Evolutionary conservation across 1,139 yeast genomes (phyloP), one percentile per base, ranked within the genome.

Genomic region (Protomyces lactucae-debilis): DNA sequence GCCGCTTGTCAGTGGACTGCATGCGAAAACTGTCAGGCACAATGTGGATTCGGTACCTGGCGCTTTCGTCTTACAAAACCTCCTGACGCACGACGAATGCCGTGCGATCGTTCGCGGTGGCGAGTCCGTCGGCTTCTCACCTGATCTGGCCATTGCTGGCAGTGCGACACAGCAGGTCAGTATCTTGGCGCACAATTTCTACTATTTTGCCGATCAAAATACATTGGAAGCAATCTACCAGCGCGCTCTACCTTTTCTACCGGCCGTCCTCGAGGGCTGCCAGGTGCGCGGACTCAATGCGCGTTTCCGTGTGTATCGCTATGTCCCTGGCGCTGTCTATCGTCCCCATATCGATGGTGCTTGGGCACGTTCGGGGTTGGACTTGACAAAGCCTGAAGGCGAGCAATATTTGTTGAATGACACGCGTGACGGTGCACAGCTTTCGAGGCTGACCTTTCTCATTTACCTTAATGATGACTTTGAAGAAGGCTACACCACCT

Each of bases 341-440:
- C 36, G 64, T 12, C 64, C 64, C 8, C 64, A 60, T 25, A 43
- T 60, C 35, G 64, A 60, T 53, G 64, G 64, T 6, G 55, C 64
- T n/a, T 60, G 64, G 64, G 59, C 64, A 12, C 51, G 59, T 10
- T 60, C 64, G 6, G 64, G 64, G 0, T 54, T 53, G n/a, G 64
- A 60, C 23, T n/a, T 6, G 28, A 21, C 55, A 10, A 54, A 60
- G 21, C 59, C 64, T n/a, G 59, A 40, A 10, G 59, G 59, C 25
- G 18, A 52, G 14, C 59, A 54, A 46, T 60, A 60, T 36, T 3
- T 60, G 10, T 60, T 54, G 28, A 57, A 60, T 55, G 64, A 54
- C 40, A 46, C 52, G 18, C 32, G 55, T 5, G 60, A 54, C 3
- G 59, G 59, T n/a, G 55, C 64, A 2, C 59, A 54, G 28, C 40